Evolutionary conservation across 306 rosid species (phyloP), one percentile per base, ranked within the genome.

Genomic region (Canavalia ensiformis): DNA sequence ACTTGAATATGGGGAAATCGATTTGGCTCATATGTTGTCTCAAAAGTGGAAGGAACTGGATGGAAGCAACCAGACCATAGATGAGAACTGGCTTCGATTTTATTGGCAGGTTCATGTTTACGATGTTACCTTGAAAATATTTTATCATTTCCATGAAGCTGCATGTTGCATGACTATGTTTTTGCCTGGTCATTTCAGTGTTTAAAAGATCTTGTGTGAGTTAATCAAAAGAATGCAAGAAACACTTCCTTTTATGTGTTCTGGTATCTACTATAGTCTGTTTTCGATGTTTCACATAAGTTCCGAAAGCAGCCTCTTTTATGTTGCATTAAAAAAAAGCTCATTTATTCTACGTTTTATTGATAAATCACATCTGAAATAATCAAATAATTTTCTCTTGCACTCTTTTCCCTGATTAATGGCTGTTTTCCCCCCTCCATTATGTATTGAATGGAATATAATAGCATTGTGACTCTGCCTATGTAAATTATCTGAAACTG

Each of bases 1-100:
- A 34, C 99, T 95, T 58, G 99, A 95, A 85, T 93, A 95, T 82
- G 99, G 99, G 46, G 98, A 95, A 90, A 93, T 95, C 41, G 99
- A 95, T 89, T 92, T 95, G 86, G 99, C 99, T 82, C 99, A 91
- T 89, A 95, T 95, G 99, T 94, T 95, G 67, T 93, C 96, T 55
- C 98, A 95, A 87, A 92, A 93, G 85, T 95, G 99, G 99, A 95
- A 91, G 83, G 94, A 93, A 80, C 83, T 95, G 85, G 96, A 92
- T 83, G 87, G 86, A 45, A 51, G 74, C 72, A 67, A 89, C 37
- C 87, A 86, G 84, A 89, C 89, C 70, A 89, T 91, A 72, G 94
- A 93, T 67, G 91, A 93, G 78, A 95, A 95, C 78, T 95, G 99
- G 99, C 98, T 93, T 77, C 93, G 98, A 72, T 95, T 93, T 89